phyloP scores from a whole-genome alignment of 148 eudicot species.

The Silene conica region DNA sequence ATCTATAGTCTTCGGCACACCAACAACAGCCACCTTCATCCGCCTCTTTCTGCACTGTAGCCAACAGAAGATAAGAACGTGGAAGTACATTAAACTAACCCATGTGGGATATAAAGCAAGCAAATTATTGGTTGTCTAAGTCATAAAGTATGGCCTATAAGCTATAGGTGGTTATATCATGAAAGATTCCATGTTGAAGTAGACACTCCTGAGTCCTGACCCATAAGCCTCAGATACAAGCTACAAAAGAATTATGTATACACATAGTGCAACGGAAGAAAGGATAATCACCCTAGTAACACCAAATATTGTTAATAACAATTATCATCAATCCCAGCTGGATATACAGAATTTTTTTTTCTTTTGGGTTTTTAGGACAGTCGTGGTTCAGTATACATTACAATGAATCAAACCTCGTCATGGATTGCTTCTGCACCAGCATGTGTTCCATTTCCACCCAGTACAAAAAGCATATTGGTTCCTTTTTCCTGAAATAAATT shows the following conservation, averaged over 20 bases:
- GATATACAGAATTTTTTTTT: background rate
- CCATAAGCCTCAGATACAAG: background rate
- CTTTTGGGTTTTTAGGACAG: too few species aligned
- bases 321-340: background rate
- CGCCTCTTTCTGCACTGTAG: constrained; percentile 75
- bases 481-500: constrained; percentile 69
- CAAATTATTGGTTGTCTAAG: background rate
- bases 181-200: background rate
- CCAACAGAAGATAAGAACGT: constrained; percentile 11
- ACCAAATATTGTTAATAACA: background rate
- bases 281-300: background rate
- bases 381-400: background rate
- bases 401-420: constrained; percentile 52
- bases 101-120: background rate
- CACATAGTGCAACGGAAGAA: background rate
- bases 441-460: constrained; percentile 99
- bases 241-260: background rate
- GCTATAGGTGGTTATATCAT: background rate
- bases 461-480: constrained; percentile 93
- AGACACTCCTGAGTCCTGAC: background rate
- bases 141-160: constrained; percentile 1
- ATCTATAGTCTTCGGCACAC: constrained; percentile 97
- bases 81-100: constrained; percentile 4
- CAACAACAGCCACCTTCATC: constrained; percentile 84
- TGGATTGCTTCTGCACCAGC: constrained; percentile 98